Evolutionary conservation across 768 basidiomycete species (phyloP).

Genomic region (Fistulinella prunicolor): DNA sequence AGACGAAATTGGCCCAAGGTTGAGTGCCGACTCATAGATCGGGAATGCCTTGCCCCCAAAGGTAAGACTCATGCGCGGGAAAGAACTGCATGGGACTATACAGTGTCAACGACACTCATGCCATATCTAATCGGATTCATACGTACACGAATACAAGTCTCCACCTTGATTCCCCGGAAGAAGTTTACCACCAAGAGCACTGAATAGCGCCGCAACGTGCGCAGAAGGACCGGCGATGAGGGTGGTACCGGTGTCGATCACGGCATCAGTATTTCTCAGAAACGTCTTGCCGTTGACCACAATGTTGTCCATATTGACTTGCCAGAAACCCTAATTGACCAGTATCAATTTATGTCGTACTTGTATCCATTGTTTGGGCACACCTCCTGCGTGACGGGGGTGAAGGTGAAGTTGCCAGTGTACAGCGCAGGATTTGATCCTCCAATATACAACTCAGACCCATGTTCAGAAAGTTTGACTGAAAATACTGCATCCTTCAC

Average conservation of each 20-base stretch:
- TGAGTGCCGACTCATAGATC: slow-evolving; percentile 32
- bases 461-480: slow-evolving; percentile 21
- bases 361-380: neutral
- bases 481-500: slow-evolving; percentile 27
- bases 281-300: neutral
- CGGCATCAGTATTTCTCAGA: slow-evolving; percentile 3
- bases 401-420: slow-evolving; percentile 36
- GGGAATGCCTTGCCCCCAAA: slow-evolving; percentile 37
- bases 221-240: slow-evolving; percentile 5
- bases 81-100: slow-evolving; percentile 28
- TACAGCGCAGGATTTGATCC: slow-evolving; percentile 38
- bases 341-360: slow-evolving; percentile 1
- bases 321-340: slow-evolving; percentile 9
- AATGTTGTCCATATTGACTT: slow-evolving; percentile 13
- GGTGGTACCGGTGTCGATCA: slow-evolving; percentile 23
- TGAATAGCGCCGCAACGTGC: neutral
- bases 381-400: slow-evolving; percentile 23
- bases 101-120: neutral
- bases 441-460: slow-evolving; percentile 38
- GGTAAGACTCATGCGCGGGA: slow-evolving; percentile 30
- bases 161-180: slow-evolving; percentile 24
- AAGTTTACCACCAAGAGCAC: slow-evolving; percentile 4
- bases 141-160: slow-evolving; percentile 32
- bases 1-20: slow-evolving; percentile 32
- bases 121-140: slow-evolving; percentile 8